Evolutionary conservation across 1,284 basidiomycete species (phyloP).

Genomic region (Abortiporus biennis): DNA sequence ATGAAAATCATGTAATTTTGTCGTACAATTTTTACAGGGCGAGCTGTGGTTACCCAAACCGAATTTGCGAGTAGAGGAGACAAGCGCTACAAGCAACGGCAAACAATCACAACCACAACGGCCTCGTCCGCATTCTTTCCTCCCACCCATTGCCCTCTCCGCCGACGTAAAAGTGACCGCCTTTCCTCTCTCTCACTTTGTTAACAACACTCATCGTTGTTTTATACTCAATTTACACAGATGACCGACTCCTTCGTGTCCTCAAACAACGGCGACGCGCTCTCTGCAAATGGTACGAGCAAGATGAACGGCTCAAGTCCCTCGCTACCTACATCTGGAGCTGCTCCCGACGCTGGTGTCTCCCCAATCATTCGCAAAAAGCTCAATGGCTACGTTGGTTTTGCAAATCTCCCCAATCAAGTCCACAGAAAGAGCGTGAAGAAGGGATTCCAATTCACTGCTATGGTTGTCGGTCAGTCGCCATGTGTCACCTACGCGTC

Average conservation of each 20-base stretch:
- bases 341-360: slow-evolving; percentile 30
- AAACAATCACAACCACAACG: slow-evolving; percentile 17
- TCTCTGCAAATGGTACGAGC: slow-evolving; percentile 42
- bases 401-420: slow-evolving; percentile 95
- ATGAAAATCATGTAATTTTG: neutral
- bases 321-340: slow-evolving; percentile 44
- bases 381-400: slow-evolving; percentile 85
- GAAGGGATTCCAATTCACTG: slow-evolving; percentile 95
- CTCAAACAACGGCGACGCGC: slow-evolving; percentile 55
- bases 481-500: slow-evolving; percentile 20
- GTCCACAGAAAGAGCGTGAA: slow-evolving; percentile 94
- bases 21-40: slow-evolving; percentile 9
- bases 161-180: slow-evolving; percentile 26
- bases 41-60: slow-evolving; percentile 15
- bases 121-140: slow-evolving; percentile 9
- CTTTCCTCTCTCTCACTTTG: slow-evolving; percentile 15
- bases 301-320: slow-evolving; percentile 53
- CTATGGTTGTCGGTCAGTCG: slow-evolving; percentile 92
- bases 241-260: slow-evolving; percentile 73
- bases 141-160: slow-evolving; percentile 19
- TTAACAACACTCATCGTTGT: slow-evolving; percentile 15
- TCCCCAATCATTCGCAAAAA: slow-evolving; percentile 82
- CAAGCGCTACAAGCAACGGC: slow-evolving; percentile 14
- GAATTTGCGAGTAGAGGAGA: slow-evolving; percentile 9
- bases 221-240: slow-evolving; percentile 25